These are phyloP conservation scores for Gonapodya sp. DNA, from an alignment of 192 early-diverging fungal species.

Conservation along the genomic window DNA sequence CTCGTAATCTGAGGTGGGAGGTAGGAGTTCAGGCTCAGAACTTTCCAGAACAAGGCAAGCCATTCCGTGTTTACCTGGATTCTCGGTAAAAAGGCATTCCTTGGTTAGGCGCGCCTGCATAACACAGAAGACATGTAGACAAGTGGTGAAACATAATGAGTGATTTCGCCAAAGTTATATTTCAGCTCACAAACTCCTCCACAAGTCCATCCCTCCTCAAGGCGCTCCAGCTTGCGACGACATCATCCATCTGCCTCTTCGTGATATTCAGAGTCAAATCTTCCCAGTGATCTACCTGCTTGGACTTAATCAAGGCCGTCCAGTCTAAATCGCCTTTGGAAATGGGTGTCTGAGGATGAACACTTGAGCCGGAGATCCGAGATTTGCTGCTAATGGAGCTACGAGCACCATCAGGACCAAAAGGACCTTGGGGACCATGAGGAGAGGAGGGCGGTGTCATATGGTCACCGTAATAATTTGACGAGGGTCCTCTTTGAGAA, in stretches of 20 bases:
- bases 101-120: background rate
- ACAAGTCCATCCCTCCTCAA: background rate
- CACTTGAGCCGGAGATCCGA: background rate
- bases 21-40: background rate
- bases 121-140: background rate
- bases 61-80: background rate
- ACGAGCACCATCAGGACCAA: background rate
- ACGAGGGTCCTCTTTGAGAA: background rate
- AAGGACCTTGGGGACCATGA: background rate
- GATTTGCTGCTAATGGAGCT: background rate
- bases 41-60: background rate
- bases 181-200: background rate
- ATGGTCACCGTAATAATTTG: background rate
- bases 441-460: background rate
- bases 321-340: background rate
- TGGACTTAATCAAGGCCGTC: background rate
- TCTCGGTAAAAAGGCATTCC: background rate
- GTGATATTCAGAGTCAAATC: background rate
- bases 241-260: background rate
- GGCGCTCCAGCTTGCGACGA: background rate
- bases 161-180: background rate
- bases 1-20: background rate
- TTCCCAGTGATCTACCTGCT: background rate
- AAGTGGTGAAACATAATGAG: background rate
- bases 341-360: background rate